A percentile compares a stretch with the other conserved stretches of the same genome.
phyloP scores from a whole-genome alignment of 805 yeast genomes.

The Suhomyces pyralidae region DNA sequence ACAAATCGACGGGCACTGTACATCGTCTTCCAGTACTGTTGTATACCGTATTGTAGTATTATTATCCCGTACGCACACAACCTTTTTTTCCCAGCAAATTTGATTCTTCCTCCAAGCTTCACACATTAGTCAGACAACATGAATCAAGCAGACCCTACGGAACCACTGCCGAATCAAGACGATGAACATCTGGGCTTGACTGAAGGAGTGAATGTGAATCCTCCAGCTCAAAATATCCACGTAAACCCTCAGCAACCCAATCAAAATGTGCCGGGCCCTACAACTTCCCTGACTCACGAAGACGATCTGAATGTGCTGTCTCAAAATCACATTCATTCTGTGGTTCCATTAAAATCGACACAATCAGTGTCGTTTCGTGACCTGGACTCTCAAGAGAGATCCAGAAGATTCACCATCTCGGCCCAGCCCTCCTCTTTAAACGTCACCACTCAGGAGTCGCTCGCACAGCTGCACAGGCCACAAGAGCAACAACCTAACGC shows the following conservation, averaged over 20 bases:
- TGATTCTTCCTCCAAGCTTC: background rate
- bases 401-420: constrained; percentile 41
- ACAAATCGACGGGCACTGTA: background rate
- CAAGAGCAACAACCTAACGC: background rate
- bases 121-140: background rate
- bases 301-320: background rate
- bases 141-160: background rate
- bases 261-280: background rate
- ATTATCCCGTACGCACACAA: background rate
- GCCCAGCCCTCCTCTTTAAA: constrained; percentile 41
- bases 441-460: constrained; percentile 13
- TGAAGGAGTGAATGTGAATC: background rate
- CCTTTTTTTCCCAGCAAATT: background rate
- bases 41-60: background rate
- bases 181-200: background rate
- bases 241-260: background rate
- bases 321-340: constrained; percentile 3
- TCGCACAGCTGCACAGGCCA: background rate
- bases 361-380: constrained; percentile 36
- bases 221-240: background rate
- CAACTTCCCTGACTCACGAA: background rate
- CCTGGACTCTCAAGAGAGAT: constrained; percentile 31
- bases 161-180: background rate
- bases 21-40: background rate
- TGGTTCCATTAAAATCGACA: constrained; percentile 3